Evolutionary conservation across 345 rosid species (phyloP).

Genomic region (Sapria himalayana): DNA sequence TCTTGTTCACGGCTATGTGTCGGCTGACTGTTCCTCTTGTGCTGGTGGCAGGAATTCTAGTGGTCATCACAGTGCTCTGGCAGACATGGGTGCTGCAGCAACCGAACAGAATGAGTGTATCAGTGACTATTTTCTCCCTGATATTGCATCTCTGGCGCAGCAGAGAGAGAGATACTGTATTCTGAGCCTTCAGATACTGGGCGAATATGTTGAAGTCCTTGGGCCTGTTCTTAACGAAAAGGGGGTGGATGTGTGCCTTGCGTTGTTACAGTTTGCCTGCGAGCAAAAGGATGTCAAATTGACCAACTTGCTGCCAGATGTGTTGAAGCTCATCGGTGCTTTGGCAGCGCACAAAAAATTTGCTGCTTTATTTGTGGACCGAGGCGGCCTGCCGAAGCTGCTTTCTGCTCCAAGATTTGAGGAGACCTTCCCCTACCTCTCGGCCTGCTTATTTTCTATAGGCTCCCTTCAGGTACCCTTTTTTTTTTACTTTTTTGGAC

Average conservation of each 20-base stretch:
- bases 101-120: conserved; percentile 22
- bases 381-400: conserved; percentile 85
- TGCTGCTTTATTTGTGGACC: conserved; percentile 93
- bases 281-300: conserved; percentile 24
- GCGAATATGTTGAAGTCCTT: conserved; percentile 93
- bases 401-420: conserved; percentile 64
- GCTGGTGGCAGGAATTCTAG: conserved; percentile 31
- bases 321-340: conserved; percentile 93
- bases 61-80: conserved; percentile 17
- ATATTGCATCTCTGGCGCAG: conserved; percentile 47
- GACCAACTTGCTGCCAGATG: conserved; percentile 53
- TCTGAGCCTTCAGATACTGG: conserved; percentile 77
- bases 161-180: conserved; percentile 82
- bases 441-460: conserved; percentile 76
- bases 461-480: conserved; percentile 98
- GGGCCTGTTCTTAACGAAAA: conserved; percentile 93
- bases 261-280: conserved; percentile 45
- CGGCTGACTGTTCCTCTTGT: conserved; percentile 8
- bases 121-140: conserved; percentile 53
- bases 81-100: conserved; percentile 16
- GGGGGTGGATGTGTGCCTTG: conserved; percentile 91
- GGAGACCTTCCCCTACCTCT: conserved; percentile 65
- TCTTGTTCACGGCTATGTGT: neutral
- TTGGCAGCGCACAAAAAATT: conserved; percentile 95
- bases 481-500: too few relatives aligned